Evolutionary conservation across 352 stramenopile genomes (phyloP).

Genomic region (Globisporangium emineosum): DNA sequence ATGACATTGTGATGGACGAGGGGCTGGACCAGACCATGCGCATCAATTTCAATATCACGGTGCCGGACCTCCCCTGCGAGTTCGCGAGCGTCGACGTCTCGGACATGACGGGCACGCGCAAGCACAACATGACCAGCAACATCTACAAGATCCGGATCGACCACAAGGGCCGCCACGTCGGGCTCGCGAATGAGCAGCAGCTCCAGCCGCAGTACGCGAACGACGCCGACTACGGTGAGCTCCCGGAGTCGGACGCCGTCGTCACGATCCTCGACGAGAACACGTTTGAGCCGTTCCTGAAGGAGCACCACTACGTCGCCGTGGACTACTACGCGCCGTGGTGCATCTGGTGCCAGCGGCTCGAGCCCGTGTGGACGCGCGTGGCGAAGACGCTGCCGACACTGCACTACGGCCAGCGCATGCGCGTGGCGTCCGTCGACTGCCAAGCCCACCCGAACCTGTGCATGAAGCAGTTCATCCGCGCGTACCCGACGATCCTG

Average conservation of each 20-base stretch:
- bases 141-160: conserved; percentile 95
- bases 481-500: conserved; percentile 95
- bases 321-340: conserved; percentile 96
- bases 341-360: conserved; percentile 96
- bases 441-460: conserved; percentile 92
- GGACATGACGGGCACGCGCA: conserved; percentile 96
- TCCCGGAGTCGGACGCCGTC: conserved; percentile 71
- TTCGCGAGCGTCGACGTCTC: conserved; percentile 96
- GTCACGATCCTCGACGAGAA: conserved; percentile 77
- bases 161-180: conserved; percentile 80
- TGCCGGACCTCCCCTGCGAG: conserved; percentile 96
- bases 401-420: conserved; percentile 79
- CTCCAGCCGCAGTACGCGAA: conserved; percentile 71
- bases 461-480: conserved; percentile 94
- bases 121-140: conserved; percentile 98
- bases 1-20: conserved; percentile 89
- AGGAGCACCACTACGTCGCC: conserved; percentile 94
- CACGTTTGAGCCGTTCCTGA: conserved; percentile 91
- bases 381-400: conserved; percentile 89
- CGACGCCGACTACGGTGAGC: conserved; percentile 61
- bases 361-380: conserved; percentile 95
- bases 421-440: conserved; percentile 89
- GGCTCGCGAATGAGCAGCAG: conserved; percentile 87
- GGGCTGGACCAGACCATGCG: conserved; percentile 82
- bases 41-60: conserved; percentile 99